Percentiles rank a stretch among this genome's conserved stretches.
phyloP scores from a whole-genome alignment of 2,329 filamentous ascomycete species.

The Exserohilum turcica region DNA sequence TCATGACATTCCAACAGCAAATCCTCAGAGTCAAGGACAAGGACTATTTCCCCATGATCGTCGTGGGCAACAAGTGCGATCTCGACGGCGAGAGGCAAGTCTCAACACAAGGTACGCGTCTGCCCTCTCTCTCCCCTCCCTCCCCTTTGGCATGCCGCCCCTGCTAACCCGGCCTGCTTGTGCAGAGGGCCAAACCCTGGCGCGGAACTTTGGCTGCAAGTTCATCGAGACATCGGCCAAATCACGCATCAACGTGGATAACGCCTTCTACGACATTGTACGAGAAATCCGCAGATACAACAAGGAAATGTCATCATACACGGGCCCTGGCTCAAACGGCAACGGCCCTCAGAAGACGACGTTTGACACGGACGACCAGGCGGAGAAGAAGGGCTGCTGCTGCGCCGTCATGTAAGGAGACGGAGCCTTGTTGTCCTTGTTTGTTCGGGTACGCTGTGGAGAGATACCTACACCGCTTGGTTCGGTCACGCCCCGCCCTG shows the following conservation, averaged over 20 bases:
- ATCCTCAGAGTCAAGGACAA: constrained; percentile 99
- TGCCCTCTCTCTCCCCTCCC: constrained; percentile 6
- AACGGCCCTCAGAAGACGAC: constrained; percentile 58
- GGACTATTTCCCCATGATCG: constrained; percentile 99
- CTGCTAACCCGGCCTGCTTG: constrained; percentile 24
- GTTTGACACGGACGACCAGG: constrained; percentile 77
- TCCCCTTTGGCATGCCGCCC: constrained; percentile 2
- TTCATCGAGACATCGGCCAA: constrained; percentile 99
- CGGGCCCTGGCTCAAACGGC: constrained; percentile 65
- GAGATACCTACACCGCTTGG: constrained; percentile 26
- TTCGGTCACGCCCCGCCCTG: constrained; percentile 30
- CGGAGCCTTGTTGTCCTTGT: constrained; percentile 11
- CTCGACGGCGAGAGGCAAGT: constrained; percentile 91
- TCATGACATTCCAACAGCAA: constrained; percentile 98
- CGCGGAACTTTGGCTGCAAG: constrained; percentile 88
- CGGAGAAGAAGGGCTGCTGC: constrained; percentile 76
- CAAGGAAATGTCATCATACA: constrained; percentile 93
- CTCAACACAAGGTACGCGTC: constrained; percentile 78
- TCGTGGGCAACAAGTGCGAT: constrained; percentile 99
- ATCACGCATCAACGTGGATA: constrained; percentile 96
- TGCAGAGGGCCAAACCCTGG: constrained; percentile 86
- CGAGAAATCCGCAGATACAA: constrained; percentile 98
- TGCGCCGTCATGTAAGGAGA: constrained; percentile 79
- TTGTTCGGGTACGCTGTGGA: constrained; percentile 19
- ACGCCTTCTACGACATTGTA: constrained; percentile 97